Evolutionary conservation across 257 asterid genomes (phyloP).

Genomic region (Rehmannia glutinosa): DNA sequence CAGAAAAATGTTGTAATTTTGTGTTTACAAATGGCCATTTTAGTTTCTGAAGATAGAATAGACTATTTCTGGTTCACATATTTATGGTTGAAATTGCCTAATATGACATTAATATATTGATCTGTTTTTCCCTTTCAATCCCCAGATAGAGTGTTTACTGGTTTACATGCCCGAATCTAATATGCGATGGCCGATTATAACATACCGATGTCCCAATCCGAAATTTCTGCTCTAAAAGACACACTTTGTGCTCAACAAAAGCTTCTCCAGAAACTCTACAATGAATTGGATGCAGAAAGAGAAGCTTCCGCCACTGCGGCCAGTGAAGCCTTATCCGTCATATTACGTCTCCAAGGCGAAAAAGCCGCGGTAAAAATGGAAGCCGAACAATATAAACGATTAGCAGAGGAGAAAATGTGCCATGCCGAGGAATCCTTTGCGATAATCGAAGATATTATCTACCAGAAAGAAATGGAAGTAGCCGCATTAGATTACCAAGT

Average conservation of each 20-base stretch:
- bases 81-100: too few species aligned
- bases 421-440: slow-evolving; percentile 73
- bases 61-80: neutral
- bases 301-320: slow-evolving; percentile 77
- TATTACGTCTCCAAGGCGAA: slow-evolving; percentile 72
- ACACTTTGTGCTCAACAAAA: slow-evolving; percentile 61
- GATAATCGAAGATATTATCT: slow-evolving; percentile 52
- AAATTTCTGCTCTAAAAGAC: slow-evolving; percentile 43
- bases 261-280: slow-evolving; percentile 71
- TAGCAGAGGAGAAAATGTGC: slow-evolving; percentile 68
- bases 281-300: slow-evolving; percentile 78
- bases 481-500: slow-evolving; percentile 63
- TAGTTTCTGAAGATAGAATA: too few species aligned
- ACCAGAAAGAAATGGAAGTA: slow-evolving; percentile 74
- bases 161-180: slow-evolving; percentile 5
- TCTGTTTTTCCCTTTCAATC: neutral
- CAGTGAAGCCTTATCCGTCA: slow-evolving; percentile 67
- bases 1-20: too few species aligned
- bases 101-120: too few species aligned
- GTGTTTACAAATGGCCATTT: too few species aligned
- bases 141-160: neutral
- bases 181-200: slow-evolving; percentile 38
- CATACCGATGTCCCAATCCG: slow-evolving; percentile 25
- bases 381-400: slow-evolving; percentile 71
- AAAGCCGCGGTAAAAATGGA: slow-evolving; percentile 76